These are phyloP conservation scores for Nicotiana undulata DNA, from an alignment of 257 asterid species.

Conservation along the genomic window DNA sequence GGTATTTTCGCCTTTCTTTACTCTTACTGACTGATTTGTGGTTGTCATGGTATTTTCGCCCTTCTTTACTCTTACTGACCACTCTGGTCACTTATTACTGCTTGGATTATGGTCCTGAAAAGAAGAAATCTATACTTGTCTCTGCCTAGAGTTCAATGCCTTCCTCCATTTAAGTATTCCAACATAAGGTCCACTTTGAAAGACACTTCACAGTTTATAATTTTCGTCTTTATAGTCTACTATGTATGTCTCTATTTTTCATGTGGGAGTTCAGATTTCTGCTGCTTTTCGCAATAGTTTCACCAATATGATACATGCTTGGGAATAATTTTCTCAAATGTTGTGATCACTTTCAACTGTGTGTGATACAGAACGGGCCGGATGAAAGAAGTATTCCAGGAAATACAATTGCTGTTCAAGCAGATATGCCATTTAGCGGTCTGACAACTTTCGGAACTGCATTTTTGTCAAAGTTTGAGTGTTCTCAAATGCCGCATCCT, in stretches of 20 bases:
- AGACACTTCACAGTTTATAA: not conserved
- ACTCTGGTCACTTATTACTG: not conserved
- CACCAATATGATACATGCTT: not conserved
- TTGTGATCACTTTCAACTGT: not conserved
- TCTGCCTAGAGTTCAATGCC: no score
- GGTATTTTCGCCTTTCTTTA: conserved; percentile 33
- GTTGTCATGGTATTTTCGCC: conserved; percentile 71
- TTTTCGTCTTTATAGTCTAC: not conserved
- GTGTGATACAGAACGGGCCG: conserved; percentile 64
- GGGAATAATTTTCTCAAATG: not conserved
- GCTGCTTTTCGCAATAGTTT: not conserved
- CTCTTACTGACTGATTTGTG: conserved; percentile 51
- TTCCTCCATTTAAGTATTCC: no score
- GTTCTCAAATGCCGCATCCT: conserved; percentile 98
- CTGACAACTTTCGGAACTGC: conserved; percentile 87
- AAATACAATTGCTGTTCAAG: conserved; percentile 92
- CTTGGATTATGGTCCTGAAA: no score
- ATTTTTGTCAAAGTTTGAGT: conserved; percentile 85
- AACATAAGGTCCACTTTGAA: no score
- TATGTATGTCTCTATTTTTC: not conserved
- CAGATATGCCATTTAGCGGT: conserved; percentile 94
- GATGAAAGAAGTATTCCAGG: conserved; percentile 98
- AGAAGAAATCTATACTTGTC: no score
- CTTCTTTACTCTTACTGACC: not conserved
- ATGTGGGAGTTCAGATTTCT: not conserved